phyloP scores from a whole-genome alignment of 2,329 filamentous ascomycete genomes.

The Xylaria arbuscula region DNA sequence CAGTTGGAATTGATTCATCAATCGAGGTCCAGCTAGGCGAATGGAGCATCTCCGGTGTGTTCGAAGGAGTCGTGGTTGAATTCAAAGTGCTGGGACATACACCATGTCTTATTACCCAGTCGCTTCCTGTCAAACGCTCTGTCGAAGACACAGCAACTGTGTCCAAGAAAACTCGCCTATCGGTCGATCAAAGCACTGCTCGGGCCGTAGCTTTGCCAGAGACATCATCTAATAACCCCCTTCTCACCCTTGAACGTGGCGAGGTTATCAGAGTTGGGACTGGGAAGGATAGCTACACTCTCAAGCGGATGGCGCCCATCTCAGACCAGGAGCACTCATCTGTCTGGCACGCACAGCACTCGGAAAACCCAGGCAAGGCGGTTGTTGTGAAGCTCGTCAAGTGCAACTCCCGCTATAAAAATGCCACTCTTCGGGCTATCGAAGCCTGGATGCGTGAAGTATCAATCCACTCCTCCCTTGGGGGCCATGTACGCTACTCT shows the following conservation, averaged over 20 bases:
- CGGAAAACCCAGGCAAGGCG: neutral
- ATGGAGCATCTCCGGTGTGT: neutral
- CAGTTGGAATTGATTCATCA: neutral
- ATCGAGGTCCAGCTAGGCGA: neutral
- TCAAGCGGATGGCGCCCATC: constrained; percentile 3
- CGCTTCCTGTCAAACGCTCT: constrained; percentile 9
- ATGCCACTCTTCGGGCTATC: constrained; percentile 1
- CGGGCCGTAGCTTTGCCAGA: neutral
- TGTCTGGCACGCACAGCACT: constrained; percentile 12
- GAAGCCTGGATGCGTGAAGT: constrained; percentile 24
- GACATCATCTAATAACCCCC: neutral
- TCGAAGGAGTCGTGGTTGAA: neutral
- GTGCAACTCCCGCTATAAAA: neutral
- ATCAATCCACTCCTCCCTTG: constrained; percentile 15
- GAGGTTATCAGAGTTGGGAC: constrained; percentile 4
- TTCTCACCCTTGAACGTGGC: neutral
- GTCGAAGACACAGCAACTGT: neutral
- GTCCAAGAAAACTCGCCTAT: constrained; percentile 2
- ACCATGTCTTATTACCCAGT: neutral
- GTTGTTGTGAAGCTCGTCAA: constrained; percentile 22
- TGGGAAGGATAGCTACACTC: constrained; percentile 3
- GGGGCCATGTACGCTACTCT: constrained; percentile 17
- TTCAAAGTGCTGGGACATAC: constrained; percentile 11
- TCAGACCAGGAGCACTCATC: neutral
- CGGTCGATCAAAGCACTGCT: neutral